phyloP scores from a whole-genome alignment of 2,329 filamentous ascomycete genomes.

The Hypoxylon sp. region DNA sequence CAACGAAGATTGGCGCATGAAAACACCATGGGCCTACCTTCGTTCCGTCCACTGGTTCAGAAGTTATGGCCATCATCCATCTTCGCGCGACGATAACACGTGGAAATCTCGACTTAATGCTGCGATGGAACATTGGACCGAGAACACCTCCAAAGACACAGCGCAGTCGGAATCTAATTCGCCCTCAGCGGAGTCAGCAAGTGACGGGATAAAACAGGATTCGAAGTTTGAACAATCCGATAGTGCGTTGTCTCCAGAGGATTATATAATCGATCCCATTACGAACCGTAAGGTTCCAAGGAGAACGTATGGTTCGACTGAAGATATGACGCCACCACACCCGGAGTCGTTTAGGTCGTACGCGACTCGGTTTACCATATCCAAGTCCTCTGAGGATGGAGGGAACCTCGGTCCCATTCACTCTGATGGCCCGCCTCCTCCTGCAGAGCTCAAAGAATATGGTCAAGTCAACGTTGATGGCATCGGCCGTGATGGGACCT shows the following conservation, averaged over 20 bases:
- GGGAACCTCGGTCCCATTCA: slow-evolving; percentile 46
- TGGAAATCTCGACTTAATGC: slow-evolving; percentile 41
- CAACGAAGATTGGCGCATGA: slow-evolving; percentile 53
- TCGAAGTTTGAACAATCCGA: slow-evolving; percentile 9
- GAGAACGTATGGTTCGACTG: slow-evolving; percentile 30
- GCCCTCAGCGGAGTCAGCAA: slow-evolving; percentile 1
- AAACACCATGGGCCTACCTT: background rate
- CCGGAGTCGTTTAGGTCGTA: slow-evolving; percentile 53
- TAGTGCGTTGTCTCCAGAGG: slow-evolving; percentile 36
- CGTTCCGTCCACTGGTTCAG: slow-evolving; percentile 17
- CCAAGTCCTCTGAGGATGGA: slow-evolving; percentile 41
- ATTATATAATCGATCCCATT: slow-evolving; percentile 68
- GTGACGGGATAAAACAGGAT: slow-evolving; percentile 4
- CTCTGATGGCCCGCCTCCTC: slow-evolving; percentile 53
- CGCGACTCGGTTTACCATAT: slow-evolving; percentile 52
- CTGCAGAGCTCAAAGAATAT: slow-evolving; percentile 54
- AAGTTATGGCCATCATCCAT: slow-evolving; percentile 8
- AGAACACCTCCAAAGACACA: slow-evolving; percentile 15
- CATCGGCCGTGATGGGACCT: slow-evolving; percentile 5
- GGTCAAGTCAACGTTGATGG: slow-evolving; percentile 44
- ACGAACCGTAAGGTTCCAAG: slow-evolving; percentile 66
- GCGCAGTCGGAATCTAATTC: slow-evolving; percentile 18
- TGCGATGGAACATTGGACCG: slow-evolving; percentile 27
- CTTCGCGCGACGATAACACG: slow-evolving; percentile 4
- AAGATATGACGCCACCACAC: slow-evolving; percentile 41